Evolutionary conservation across 2,329 filamentous ascomycete species (phyloP), one percentile per base, ranked within the genome.

Genomic region (Colletotrichum sp.): DNA sequence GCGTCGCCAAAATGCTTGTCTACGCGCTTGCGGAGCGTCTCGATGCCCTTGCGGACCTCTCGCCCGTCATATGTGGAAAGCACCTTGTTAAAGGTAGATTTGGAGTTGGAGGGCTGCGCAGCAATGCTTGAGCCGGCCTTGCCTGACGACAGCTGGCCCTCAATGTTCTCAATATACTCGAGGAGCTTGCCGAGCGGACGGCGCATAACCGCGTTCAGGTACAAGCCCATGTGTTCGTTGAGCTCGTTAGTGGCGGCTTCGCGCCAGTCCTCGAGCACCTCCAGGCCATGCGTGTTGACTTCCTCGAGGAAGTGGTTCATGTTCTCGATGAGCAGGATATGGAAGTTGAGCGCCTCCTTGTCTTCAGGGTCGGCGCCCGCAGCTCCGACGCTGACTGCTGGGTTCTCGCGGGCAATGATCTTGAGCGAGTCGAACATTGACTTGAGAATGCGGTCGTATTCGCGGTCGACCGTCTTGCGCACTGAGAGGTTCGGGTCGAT

Each of bases 221-320:
- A 99, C 15, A 97, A 89, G 52, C 90, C 90, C 92, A 98, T 92
- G 84, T 99, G 97, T 85, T 98, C 96, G 69, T 90, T 88, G 84
- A 98, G 93, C 85, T 98, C 96, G 62, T 92, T 89, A 36, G 91
- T 88, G 2, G 96, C 97, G 73, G 94, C 93, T 52, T 93, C 91
- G 81, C 93, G 94, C 95, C 96, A 98, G 79, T 95, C 92, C 76
- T 95, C 92, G 6, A 99, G 90, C 1, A 98, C 92, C 9, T 94
- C 90, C 77, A 97, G 92, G 49, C 91, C 90, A 21, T 92, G 90
- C 18, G 94, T 89, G 79, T 98, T 95, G 10, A 98, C 94, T 84
- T 98, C 96, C 83, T 99, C 96, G 13, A 97, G 89, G 86, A 98
- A 99, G 85, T 98, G 96, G 82, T 98, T 98, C 96, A 98, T 98